Conservation (phyloP, 768 basidiomycete genomes). For the Punctularia strigosozonata region DNA sequence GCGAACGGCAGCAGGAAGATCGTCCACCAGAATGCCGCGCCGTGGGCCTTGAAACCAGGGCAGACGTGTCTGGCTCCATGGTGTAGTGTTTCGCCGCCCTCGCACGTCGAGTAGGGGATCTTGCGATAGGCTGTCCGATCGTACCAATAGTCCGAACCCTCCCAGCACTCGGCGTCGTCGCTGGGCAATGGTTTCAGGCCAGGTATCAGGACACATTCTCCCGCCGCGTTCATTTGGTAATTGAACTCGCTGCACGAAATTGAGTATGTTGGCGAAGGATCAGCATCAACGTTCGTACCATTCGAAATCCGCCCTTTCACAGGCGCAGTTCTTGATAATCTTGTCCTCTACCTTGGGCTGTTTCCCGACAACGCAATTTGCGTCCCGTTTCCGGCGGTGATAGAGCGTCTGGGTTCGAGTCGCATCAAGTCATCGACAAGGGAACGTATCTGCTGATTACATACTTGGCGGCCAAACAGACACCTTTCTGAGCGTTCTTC, state of each 20-base stretch:
- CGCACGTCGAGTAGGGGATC: slow-evolving; percentile 82
- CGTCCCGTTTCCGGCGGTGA: slow-evolving; percentile 71
- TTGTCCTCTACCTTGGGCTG: slow-evolving; percentile 38
- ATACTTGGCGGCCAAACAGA: slow-evolving; percentile 83
- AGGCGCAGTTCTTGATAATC: slow-evolving; percentile 62
- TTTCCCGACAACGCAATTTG: slow-evolving; percentile 77
- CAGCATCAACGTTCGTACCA: slow-evolving; percentile 44
- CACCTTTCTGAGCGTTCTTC: slow-evolving; percentile 81
- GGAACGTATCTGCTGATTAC: slow-evolving; percentile 1
- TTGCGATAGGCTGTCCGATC: slow-evolving; percentile 86
- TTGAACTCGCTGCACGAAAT: slow-evolving; percentile 75
- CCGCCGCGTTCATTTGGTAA: slow-evolving; percentile 52
- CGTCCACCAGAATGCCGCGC: slow-evolving; percentile 76
- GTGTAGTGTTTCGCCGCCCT: slow-evolving; percentile 71
- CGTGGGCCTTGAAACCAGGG: slow-evolving; percentile 66
- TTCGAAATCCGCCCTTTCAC: slow-evolving; percentile 75
- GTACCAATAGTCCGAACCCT: slow-evolving; percentile 77
- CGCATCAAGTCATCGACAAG: neutral
- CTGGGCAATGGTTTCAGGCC: slow-evolving; percentile 51
- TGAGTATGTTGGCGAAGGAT: neutral
- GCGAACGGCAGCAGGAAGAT: slow-evolving; percentile 66
- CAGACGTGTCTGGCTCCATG: slow-evolving; percentile 65
- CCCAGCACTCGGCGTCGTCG: slow-evolving; percentile 47
- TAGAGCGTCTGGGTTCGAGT: slow-evolving; percentile 60
- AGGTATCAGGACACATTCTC: slow-evolving; percentile 66